Conservation (phyloP, 306 rosid species). For the Vicia villosa region DNA sequence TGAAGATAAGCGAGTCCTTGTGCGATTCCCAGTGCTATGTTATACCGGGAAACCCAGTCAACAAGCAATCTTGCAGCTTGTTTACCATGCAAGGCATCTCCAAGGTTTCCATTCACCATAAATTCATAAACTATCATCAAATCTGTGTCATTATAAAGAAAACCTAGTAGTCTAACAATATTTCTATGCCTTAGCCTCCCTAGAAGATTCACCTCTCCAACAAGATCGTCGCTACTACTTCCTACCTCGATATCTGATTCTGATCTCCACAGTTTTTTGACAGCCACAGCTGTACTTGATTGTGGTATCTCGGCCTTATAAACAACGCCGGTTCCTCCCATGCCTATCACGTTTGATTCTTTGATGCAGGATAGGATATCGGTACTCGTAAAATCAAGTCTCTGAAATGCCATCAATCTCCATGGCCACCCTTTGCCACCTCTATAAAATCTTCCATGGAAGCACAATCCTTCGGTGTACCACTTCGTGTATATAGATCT, state of each 20-base stretch:
- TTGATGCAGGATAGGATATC: conserved; percentile 84
- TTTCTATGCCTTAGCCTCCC: conserved; percentile 93
- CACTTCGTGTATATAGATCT: conserved; percentile 64
- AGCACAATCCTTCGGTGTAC: conserved; percentile 75
- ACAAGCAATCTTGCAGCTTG: conserved; percentile 70
- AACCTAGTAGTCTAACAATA: conserved; percentile 81
- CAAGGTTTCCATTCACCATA: conserved; percentile 83
- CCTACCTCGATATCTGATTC: conserved; percentile 70
- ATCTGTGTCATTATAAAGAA: conserved; percentile 69
- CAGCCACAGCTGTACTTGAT: conserved; percentile 70
- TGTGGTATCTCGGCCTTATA: conserved; percentile 79
- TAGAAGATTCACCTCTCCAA: conserved; percentile 87
- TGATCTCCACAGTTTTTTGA: conserved; percentile 85
- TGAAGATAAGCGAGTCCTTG: conserved; percentile 95
- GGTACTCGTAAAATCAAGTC: conserved; percentile 73
- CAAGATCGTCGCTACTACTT: conserved; percentile 69
- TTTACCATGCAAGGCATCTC: conserved; percentile 85
- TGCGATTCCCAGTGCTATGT: conserved; percentile 84
- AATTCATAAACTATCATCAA: conserved; percentile 82
- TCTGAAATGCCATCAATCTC: conserved; percentile 92
- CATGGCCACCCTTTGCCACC: conserved; percentile 91
- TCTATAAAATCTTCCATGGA: conserved; percentile 54
- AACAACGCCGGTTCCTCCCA: conserved; percentile 83
- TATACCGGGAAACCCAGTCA: conserved; percentile 87
- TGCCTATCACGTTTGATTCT: conserved; percentile 81